Conservation (phyloP, 2,329 filamentous ascomycete species). For the Aspergillus calidoustus region DNA sequence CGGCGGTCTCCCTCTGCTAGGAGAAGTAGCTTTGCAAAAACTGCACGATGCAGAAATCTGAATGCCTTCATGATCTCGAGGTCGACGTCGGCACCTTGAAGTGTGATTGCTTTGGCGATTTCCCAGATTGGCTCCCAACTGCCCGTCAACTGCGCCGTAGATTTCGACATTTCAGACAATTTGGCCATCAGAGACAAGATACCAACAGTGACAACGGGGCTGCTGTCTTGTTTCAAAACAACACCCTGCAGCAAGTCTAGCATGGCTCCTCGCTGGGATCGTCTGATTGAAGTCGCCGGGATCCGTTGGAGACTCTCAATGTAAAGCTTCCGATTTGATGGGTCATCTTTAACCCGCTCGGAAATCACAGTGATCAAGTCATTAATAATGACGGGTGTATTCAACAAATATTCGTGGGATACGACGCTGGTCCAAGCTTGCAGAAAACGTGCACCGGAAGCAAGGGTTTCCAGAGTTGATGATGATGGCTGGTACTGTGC, state of each 20-base stretch:
- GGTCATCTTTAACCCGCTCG: constrained; percentile 36
- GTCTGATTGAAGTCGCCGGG: constrained; percentile 41
- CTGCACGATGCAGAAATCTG: constrained; percentile 39
- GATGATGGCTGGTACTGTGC: constrained; percentile 33
- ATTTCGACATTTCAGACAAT: constrained; percentile 45
- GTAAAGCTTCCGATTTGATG: constrained; percentile 33
- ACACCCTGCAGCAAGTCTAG: constrained; percentile 42
- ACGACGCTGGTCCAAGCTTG: constrained; percentile 45
- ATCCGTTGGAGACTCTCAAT: constrained; percentile 44
- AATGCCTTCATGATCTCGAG: constrained; percentile 44
- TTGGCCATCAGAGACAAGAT: constrained; percentile 46
- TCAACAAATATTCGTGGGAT: constrained; percentile 46
- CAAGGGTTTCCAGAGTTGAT: constrained; percentile 31
- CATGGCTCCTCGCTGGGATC: constrained; percentile 40
- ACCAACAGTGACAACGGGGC: constrained; percentile 34
- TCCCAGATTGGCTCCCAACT: constrained; percentile 44
- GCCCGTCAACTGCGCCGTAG: constrained; percentile 39
- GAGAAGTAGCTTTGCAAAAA: constrained; percentile 41
- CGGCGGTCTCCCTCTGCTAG: constrained; percentile 40
- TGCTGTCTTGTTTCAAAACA: constrained; percentile 34
- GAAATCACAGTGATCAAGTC: constrained; percentile 42
- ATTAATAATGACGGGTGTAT: constrained; percentile 36
- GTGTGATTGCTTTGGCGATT: constrained; percentile 38
- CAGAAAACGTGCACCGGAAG: constrained; percentile 36
- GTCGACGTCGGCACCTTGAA: constrained; percentile 38